Evolutionary conservation across 2,329 filamentous ascomycete genomes (phyloP).

Genomic region (Exophiala bonariae): DNA sequence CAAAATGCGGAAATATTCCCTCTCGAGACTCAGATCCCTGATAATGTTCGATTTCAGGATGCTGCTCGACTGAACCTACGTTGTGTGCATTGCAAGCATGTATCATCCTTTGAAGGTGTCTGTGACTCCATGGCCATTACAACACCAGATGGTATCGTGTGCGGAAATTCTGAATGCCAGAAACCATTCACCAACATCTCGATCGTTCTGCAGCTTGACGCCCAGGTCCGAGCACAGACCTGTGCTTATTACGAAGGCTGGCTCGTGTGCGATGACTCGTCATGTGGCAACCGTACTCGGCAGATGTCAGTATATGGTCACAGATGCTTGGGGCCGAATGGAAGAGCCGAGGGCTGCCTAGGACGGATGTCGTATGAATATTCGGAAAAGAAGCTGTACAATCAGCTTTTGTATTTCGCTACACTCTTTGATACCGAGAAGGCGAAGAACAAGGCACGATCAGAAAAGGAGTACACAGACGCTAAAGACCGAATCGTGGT

Average conservation of each 20-base stretch:
- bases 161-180: constrained; percentile 63
- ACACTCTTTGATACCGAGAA: constrained; percentile 88
- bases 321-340: constrained; percentile 82
- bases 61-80: constrained; percentile 74
- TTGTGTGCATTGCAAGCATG: constrained; percentile 76
- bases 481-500: constrained; percentile 67
- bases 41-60: constrained; percentile 83
- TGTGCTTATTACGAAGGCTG: constrained; percentile 89
- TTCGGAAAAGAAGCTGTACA: constrained; percentile 87
- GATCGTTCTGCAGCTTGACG: constrained; percentile 83
- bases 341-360: constrained; percentile 78
- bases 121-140: constrained; percentile 58
- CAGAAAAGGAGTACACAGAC: constrained; percentile 51
- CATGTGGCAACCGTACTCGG: constrained; percentile 81
- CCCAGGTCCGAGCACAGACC: constrained; percentile 75
- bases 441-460: constrained; percentile 57
- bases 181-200: constrained; percentile 67
- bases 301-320: constrained; percentile 93
- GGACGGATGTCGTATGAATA: constrained; percentile 89
- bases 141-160: constrained; percentile 73
- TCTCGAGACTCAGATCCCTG: constrained; percentile 90
- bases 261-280: constrained; percentile 85
- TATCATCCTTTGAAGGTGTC: constrained; percentile 76
- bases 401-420: constrained; percentile 86
- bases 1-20: constrained; percentile 75